These are phyloP conservation scores for Phaeoacremonium minimum DNA, from an alignment of 2,329 filamentous ascomycete genomes.

Conservation along the genomic window DNA sequence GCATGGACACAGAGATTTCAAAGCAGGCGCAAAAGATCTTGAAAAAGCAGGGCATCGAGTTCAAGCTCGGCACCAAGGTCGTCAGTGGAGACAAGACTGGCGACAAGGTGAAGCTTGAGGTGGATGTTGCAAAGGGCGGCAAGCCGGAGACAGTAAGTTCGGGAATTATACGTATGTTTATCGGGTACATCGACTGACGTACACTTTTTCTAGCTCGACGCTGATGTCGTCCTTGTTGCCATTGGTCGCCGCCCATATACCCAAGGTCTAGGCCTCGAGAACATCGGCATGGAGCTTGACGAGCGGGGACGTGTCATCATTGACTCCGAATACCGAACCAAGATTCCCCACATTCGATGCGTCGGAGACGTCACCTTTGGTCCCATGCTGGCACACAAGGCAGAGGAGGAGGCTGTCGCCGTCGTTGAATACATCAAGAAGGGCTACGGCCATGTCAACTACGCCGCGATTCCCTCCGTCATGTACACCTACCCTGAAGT, in stretches of 20 bases:
- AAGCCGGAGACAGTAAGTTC: constrained; percentile 80
- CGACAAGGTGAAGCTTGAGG: constrained; percentile 72
- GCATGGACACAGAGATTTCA: constrained; percentile 92
- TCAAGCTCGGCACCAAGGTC: constrained; percentile 98
- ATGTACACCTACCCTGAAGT: constrained; percentile 99
- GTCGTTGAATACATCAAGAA: constrained; percentile 97
- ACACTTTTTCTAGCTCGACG: constrained; percentile 62
- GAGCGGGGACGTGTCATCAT: constrained; percentile 94
- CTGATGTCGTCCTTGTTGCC: constrained; percentile 92
- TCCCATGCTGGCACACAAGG: constrained; percentile 99
- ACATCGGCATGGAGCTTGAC: constrained; percentile 86
- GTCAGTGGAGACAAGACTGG: constrained; percentile 75
- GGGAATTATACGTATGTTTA: no score
- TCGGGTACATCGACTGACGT: no score
- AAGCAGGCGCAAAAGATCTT: constrained; percentile 91
- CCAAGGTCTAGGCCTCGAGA: constrained; percentile 84
- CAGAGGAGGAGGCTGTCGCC: constrained; percentile 94
- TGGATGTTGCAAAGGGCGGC: constrained; percentile 93
- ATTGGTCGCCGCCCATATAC: constrained; percentile 97
- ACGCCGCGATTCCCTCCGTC: constrained; percentile 92
- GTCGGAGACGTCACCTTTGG: constrained; percentile 96
- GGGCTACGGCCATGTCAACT: constrained; percentile 98
- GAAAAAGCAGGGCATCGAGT: constrained; percentile 94
- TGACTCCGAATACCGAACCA: constrained; percentile 98
- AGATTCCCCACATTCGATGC: constrained; percentile 93